phyloP scores from a whole-genome alignment of 2,329 filamentous ascomycete species.

The Epicoccum sorghinum region DNA sequence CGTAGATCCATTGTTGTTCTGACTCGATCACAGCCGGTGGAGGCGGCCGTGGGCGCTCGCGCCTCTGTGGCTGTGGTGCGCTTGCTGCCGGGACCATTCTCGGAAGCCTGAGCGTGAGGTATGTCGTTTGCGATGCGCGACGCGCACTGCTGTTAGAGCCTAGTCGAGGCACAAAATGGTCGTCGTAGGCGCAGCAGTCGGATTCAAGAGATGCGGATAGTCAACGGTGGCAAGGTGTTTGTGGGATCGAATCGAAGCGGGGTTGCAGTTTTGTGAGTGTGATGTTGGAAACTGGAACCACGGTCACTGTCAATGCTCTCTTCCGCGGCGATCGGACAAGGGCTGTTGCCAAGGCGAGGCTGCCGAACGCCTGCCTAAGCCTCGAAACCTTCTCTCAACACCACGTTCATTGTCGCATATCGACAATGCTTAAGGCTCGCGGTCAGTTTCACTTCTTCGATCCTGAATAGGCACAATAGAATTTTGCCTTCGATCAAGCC shows the following conservation, averaged over 20 bases:
- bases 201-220: neutral
- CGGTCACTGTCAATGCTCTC: conserved; percentile 12
- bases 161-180: neutral
- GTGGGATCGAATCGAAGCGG: neutral
- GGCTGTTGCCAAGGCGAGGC: conserved; percentile 8
- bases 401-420: neutral
- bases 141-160: neutral
- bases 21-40: conserved; percentile 58
- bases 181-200: neutral
- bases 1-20: conserved; percentile 87
- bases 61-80: conserved; percentile 26
- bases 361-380: conserved; percentile 1
- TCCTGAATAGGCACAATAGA: too few species aligned
- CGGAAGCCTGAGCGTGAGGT: neutral
- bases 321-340: conserved; percentile 13
- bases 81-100: conserved; percentile 40
- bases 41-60: conserved; percentile 44
- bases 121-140: conserved; percentile 4
- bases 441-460: neutral
- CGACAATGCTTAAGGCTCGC: too few species aligned
- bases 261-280: neutral
- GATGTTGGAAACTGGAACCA: conserved; percentile 4
- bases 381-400: neutral
- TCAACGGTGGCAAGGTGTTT: neutral
- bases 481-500: too few species aligned